Percentiles rank a stretch among this genome's conserved stretches.
Conservation (phyloP, 2,329 filamentous ascomycete species). For the Neocatenulostroma microsporum region DNA sequence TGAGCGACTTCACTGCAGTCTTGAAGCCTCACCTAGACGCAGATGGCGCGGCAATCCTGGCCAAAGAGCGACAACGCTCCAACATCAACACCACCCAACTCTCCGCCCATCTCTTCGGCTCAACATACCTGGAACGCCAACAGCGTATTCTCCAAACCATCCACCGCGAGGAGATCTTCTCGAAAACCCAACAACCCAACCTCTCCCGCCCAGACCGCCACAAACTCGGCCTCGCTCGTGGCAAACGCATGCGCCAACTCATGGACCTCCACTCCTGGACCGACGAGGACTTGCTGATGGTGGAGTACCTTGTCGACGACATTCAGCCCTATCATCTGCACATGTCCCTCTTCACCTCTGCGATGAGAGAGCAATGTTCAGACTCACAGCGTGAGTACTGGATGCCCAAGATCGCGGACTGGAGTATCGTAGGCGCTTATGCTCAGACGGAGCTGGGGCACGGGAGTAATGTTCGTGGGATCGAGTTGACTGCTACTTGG, state of each 20-base stretch:
- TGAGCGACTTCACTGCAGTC: too few species aligned
- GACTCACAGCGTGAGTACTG: not conserved
- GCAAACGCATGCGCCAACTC: slow-evolving; percentile 1
- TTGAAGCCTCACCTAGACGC: too few species aligned
- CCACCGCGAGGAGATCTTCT: too few species aligned
- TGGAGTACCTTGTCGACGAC: slow-evolving; percentile 2
- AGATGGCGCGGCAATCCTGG: too few species aligned
- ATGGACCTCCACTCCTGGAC: not conserved
- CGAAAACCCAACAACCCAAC: slow-evolving; percentile 1
- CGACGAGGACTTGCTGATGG: slow-evolving; percentile 1
- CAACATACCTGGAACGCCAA: too few species aligned
- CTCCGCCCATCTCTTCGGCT: too few species aligned
- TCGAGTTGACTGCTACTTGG: slow-evolving; percentile 1
- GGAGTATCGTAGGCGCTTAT: slow-evolving; percentile 2
- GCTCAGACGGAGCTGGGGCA: slow-evolving; percentile 1
- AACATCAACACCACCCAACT: too few species aligned
- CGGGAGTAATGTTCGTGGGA: slow-evolving; percentile 1
- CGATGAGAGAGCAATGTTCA: not conserved
- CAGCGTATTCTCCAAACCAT: too few species aligned
- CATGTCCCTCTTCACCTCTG: slow-evolving; percentile 2
- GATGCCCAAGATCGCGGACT: slow-evolving; percentile 1
- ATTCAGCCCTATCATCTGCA: slow-evolving; percentile 2
- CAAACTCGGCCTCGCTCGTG: slow-evolving; percentile 1
- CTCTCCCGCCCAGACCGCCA: slow-evolving; percentile 1
- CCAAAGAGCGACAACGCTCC: too few species aligned